Conservation (phyloP, 2,329 filamentous ascomycete species). For the Daldinia eschscholtzii region DNA sequence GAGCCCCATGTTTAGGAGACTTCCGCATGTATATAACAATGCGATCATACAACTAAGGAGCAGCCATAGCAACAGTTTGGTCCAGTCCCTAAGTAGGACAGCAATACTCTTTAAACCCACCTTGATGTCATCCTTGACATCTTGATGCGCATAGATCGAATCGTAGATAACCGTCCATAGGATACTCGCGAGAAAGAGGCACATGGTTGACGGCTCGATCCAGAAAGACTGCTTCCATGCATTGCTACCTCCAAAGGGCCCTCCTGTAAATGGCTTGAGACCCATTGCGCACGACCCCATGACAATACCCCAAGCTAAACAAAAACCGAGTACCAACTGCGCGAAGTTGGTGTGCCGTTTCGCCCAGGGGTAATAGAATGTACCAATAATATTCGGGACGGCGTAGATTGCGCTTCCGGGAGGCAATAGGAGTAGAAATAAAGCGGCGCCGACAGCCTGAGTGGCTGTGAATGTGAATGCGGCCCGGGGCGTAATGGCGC, state of each 20-base stretch:
- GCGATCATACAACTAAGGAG: conserved; percentile 45
- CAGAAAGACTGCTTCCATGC: conserved; percentile 30
- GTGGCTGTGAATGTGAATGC: conserved; percentile 51
- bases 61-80: conserved; percentile 47
- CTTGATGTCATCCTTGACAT: conserved; percentile 52
- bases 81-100: conserved; percentile 48
- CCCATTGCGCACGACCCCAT: conserved; percentile 51
- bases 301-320: conserved; percentile 51
- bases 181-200: conserved; percentile 49
- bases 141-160: conserved; percentile 55
- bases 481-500: conserved; percentile 48
- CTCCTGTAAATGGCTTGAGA: conserved; percentile 43
- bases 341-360: conserved; percentile 55
- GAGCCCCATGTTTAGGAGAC: conserved; percentile 39
- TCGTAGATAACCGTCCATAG: conserved; percentile 55
- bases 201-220: conserved; percentile 45
- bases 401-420: conserved; percentile 45
- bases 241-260: conserved; percentile 42
- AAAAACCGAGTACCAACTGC: conserved; percentile 54
- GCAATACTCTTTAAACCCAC: conserved; percentile 53
- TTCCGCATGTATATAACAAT: conserved; percentile 42
- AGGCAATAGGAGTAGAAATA: conserved; percentile 46
- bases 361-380: conserved; percentile 53
- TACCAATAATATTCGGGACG: conserved; percentile 49
- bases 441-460: conserved; percentile 47